A percentile compares a stretch with the other conserved stretches of the same genome.
Evolutionary conservation across 1,284 basidiomycete genomes (phyloP).

Genomic region (Rhizopogon parksii): DNA sequence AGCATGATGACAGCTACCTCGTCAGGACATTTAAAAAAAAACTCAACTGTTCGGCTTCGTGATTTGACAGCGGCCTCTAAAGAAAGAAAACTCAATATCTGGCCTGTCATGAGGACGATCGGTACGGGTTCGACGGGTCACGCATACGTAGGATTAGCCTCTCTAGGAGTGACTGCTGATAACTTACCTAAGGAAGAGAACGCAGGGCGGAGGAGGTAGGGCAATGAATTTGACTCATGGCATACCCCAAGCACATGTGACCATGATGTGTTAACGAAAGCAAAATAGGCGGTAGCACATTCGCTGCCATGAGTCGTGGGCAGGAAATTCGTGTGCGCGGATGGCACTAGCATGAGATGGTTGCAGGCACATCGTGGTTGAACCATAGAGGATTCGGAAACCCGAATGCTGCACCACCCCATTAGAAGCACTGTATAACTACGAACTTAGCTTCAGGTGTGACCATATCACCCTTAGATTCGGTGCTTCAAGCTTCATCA

Average conservation of each 20-base stretch:
- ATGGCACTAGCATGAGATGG: too few species aligned
- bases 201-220: not conserved
- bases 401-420: too few species aligned
- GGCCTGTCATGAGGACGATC: not conserved
- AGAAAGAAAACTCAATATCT: not conserved
- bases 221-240: not conserved
- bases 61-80: not conserved
- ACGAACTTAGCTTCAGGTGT: too few species aligned
- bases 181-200: not conserved
- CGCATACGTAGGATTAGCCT: not conserved
- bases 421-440: too few species aligned
- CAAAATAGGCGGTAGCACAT: too few species aligned
- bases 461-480: too few species aligned
- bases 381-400: too few species aligned
- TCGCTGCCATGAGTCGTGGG: too few species aligned
- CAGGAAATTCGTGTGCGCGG: too few species aligned
- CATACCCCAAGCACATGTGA: not conserved
- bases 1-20: not conserved
- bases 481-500: too few species aligned
- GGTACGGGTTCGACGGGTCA: not conserved
- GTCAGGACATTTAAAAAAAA: not conserved
- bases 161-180: not conserved
- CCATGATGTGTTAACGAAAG: not conserved
- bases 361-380: too few species aligned
- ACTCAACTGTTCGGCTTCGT: not conserved